phyloP scores from a whole-genome alignment of 73 alveolate species.

The Symbiodinium natans region DNA sequence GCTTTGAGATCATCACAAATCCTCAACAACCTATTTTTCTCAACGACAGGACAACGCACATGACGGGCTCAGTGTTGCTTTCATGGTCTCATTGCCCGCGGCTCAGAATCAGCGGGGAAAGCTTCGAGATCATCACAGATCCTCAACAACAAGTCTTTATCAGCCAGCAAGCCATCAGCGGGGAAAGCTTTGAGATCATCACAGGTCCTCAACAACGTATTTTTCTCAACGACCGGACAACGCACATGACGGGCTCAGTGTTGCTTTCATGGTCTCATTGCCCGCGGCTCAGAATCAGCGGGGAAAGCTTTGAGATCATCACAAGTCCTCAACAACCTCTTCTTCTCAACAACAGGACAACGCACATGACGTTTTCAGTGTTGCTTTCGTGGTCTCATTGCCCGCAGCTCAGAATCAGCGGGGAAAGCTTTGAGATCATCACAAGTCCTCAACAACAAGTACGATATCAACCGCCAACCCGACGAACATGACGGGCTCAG shows the following conservation, averaged over 20 bases:
- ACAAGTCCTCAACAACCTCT: not conserved
- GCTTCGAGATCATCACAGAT: too few species aligned
- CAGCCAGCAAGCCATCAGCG: too few species aligned
- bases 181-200: not conserved
- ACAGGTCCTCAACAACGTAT: not conserved
- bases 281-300: not conserved
- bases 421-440: too few species aligned
- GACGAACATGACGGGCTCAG: not conserved
- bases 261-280: not conserved
- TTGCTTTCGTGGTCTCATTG: too few species aligned
- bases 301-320: not conserved
- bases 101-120: slow-evolving; percentile 1
- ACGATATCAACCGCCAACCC: not conserved
- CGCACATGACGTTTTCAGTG: not conserved
- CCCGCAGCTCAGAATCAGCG: too few species aligned
- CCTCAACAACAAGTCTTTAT: too few species aligned
- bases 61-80: not conserved
- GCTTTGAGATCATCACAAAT: not conserved
- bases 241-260: not conserved
- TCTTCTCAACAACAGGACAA: not conserved
- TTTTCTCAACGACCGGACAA: too few species aligned
- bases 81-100: not conserved
- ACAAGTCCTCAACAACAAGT: not conserved
- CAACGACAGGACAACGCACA: not conserved
- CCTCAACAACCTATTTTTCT: not conserved